A percentile compares a stretch with the other conserved stretches of the same genome.
phyloP scores from a whole-genome alignment of 192 early-diverging fungal species.

The Cladochytrium replicatum region DNA sequence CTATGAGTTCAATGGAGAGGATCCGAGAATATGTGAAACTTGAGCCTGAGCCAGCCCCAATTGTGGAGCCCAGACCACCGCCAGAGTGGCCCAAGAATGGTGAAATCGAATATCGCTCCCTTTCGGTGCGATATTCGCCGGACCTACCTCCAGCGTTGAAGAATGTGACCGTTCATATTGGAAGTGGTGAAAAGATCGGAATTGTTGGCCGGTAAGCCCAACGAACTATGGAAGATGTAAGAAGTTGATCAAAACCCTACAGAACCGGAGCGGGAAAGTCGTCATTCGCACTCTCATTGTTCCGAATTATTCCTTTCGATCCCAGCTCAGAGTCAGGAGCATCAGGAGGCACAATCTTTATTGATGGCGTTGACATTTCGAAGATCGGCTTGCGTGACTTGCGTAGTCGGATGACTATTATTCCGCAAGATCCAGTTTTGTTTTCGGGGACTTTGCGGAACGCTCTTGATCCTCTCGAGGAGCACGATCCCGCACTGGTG shows the following conservation, averaged over 20 bases:
- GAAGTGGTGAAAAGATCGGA: constrained; percentile 36
- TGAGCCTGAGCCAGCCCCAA: constrained; percentile 65
- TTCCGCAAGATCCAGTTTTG: constrained; percentile 82
- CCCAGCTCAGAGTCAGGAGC: too few relatives aligned
- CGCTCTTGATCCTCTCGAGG: constrained; percentile 62
- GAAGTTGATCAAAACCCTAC: neutral
- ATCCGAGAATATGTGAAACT: constrained; percentile 72
- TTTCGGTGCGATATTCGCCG: constrained; percentile 68
- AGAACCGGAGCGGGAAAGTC: constrained; percentile 76
- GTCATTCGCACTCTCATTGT: constrained; percentile 59
- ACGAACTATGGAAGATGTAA: too few relatives aligned
- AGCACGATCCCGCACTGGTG: too few relatives aligned
- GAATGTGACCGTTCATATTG: constrained; percentile 30
- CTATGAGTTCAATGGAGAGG: constrained; percentile 58
- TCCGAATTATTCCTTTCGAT: constrained; percentile 65
- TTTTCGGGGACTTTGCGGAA: constrained; percentile 30
- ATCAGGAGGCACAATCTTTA: constrained; percentile 48
- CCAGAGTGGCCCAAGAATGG: constrained; percentile 58
- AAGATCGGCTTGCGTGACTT: constrained; percentile 68
- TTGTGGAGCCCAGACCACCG: constrained; percentile 32
- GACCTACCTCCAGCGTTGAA: constrained; percentile 49
- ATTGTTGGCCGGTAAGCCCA: constrained; percentile 55
- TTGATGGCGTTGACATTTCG: constrained; percentile 70
- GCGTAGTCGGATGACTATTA: constrained; percentile 69
- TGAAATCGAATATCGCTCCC: constrained; percentile 50